phyloP scores from a whole-genome alignment of 805 yeast genomes.

The Starmerella etchellsii region DNA sequence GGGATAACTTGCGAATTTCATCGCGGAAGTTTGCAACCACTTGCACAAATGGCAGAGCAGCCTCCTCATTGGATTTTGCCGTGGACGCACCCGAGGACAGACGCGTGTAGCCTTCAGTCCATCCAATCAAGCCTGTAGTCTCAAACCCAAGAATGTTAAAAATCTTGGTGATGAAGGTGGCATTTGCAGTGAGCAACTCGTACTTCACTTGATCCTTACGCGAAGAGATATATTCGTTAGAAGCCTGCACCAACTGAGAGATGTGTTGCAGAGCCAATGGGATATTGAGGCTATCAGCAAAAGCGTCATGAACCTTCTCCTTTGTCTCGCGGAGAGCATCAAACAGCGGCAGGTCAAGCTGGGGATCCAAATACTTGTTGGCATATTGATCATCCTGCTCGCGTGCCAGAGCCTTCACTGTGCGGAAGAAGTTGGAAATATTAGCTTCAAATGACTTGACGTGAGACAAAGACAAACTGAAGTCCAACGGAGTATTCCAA shows the following conservation, averaged over 20 bases:
- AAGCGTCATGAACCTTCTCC: constrained; percentile 53
- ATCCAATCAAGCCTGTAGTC: constrained; percentile 55
- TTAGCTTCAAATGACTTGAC: constrained; percentile 65
- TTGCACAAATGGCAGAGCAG: constrained; percentile 67
- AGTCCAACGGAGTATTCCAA: constrained; percentile 89
- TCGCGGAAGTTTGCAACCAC: constrained; percentile 73
- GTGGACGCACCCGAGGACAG: constrained; percentile 13
- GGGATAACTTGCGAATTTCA: constrained; percentile 57
- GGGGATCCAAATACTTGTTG: constrained; percentile 43
- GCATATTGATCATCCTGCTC: constrained; percentile 46
- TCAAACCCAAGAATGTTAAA: constrained; percentile 65
- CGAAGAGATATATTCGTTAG: constrained; percentile 61
- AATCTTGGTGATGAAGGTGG: constrained; percentile 58
- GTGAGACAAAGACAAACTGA: constrained; percentile 70
- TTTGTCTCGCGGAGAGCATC: constrained; percentile 40
- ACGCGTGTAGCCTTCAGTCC: constrained; percentile 40
- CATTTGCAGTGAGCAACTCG: constrained; percentile 53
- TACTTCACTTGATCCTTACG: constrained; percentile 36
- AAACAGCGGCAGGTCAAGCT: constrained; percentile 38
- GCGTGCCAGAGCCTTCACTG: constrained; percentile 63
- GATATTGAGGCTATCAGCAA: constrained; percentile 79
- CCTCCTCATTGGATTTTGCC: constrained; percentile 41
- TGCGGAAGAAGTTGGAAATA: constrained; percentile 70
- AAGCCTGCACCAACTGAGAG: constrained; percentile 51
- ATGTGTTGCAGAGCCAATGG: constrained; percentile 58